These are phyloP conservation scores for Mimosa pudica DNA, from an alignment of 306 rosid genomes.

Conservation along the genomic window DNA sequence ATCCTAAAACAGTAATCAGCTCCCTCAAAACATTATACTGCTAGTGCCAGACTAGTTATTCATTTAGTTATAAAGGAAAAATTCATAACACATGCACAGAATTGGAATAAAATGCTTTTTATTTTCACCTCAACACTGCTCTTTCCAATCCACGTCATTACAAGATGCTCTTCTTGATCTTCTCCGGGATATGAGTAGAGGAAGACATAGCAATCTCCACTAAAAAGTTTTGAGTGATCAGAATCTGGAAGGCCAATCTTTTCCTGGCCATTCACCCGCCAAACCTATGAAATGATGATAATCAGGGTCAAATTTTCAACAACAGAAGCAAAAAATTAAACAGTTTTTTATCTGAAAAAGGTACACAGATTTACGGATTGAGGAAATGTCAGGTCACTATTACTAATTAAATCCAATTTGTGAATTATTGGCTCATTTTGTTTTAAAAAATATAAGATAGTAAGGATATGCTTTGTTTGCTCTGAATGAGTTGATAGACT, in stretches of 20 bases:
- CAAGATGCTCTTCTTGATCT: slow-evolving; percentile 82
- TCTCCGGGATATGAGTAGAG: slow-evolving; percentile 95
- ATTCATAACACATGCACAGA: slow-evolving; percentile 27
- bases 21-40: slow-evolving; percentile 12
- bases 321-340: slow-evolving; percentile 15
- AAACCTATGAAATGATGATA: slow-evolving; percentile 61
- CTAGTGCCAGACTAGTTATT: slow-evolving; percentile 15
- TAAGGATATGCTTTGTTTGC: background rate
- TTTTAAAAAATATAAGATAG: background rate
- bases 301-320: slow-evolving; percentile 41
- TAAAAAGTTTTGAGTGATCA: slow-evolving; percentile 86
- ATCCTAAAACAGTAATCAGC: slow-evolving; percentile 30
- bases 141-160: slow-evolving; percentile 94
- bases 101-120: slow-evolving; percentile 27
- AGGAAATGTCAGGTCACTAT: background rate
- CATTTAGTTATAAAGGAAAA: background rate
- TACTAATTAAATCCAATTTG: background rate
- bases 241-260: slow-evolving; percentile 71
- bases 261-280: slow-evolving; percentile 87
- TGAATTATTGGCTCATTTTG: background rate
- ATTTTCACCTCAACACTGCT: slow-evolving; percentile 84
- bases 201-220: slow-evolving; percentile 91
- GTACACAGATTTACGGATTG: background rate
- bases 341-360: background rate
- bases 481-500: slow-evolving; percentile 14